phyloP scores from a whole-genome alignment of 2,329 filamentous ascomycete species.

The Nemania diffusa region DNA sequence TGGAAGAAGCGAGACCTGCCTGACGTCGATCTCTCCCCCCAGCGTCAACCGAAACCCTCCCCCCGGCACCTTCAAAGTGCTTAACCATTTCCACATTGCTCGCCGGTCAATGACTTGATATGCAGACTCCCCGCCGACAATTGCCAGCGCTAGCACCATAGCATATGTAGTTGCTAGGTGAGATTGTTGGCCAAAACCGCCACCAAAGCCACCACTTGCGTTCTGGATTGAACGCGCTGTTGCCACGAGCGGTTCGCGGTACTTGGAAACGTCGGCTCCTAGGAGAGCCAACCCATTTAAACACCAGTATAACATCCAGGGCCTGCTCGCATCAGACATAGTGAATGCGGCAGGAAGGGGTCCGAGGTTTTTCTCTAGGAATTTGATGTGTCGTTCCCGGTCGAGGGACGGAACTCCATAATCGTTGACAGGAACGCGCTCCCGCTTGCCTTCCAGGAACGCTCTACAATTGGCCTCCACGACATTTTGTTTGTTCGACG shows the following conservation, averaged over 20 bases:
- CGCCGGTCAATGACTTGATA: slow-evolving; percentile 82
- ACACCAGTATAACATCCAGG: slow-evolving; percentile 96
- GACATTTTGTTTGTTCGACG: slow-evolving; percentile 73
- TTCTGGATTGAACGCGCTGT: slow-evolving; percentile 89
- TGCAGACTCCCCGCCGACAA: slow-evolving; percentile 79
- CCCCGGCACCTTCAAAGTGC: slow-evolving; percentile 82
- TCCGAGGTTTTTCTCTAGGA: slow-evolving; percentile 68
- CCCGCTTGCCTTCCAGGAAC: slow-evolving; percentile 68
- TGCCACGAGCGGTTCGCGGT: slow-evolving; percentile 74
- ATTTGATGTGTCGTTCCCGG: slow-evolving; percentile 68
- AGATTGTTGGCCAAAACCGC: slow-evolving; percentile 88
- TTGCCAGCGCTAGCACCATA: slow-evolving; percentile 78
- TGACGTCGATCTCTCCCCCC: slow-evolving; percentile 91
- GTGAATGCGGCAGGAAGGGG: slow-evolving; percentile 76
- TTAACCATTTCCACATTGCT: slow-evolving; percentile 91
- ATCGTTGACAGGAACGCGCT: slow-evolving; percentile 67
- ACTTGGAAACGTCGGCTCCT: slow-evolving; percentile 76
- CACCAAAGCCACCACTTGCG: slow-evolving; percentile 84
- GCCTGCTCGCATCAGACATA: slow-evolving; percentile 83
- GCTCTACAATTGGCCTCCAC: slow-evolving; percentile 76
- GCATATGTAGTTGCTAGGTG: slow-evolving; percentile 94
- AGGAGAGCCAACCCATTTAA: slow-evolving; percentile 79
- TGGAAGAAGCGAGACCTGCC: slow-evolving; percentile 61
- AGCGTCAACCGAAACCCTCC: slow-evolving; percentile 90
- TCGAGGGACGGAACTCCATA: slow-evolving; percentile 81